Base-by-base conservation (phyloP, 1,284 basidiomycete genomes). In the Sporisorium reilianum region DNA sequence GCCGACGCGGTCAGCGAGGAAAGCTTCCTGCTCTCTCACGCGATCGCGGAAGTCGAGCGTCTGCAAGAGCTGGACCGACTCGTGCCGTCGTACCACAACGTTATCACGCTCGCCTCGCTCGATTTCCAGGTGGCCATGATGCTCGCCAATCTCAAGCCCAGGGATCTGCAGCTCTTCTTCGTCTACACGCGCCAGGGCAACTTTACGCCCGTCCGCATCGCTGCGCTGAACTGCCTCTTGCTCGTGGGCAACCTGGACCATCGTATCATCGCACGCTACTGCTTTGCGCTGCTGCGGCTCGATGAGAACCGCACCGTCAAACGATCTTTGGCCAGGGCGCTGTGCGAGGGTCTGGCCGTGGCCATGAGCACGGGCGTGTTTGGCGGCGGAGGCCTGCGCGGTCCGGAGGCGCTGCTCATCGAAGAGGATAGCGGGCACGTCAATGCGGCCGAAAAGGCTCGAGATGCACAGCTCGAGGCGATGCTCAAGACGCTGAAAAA, bases 31-130 rank as follows among this genome's bases (percentile, higher is more conserved):
- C 71, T 83, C 5, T 41, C 41, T 12, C 62, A 71, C 18, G 80
- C 83, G 0, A 63, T 75, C 12, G 58, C 68, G 45, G 81, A 84
- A 58, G 90, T 98, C 41, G 93, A 96, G 81, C 89, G 96, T 36
- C 95, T 95, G 84, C 91, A 94, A 67, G 94, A 91, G 74, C 93
- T 98, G 89, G 97, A 99, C 85, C 89, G 94, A 61, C 88, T 99
- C 18, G 95, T 99, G 59, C 94, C 97, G 3, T 97, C 95, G 5
- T 91, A 91, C 66, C 94, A 97, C 81, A 99, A 99, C 81, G 90
- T 95, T 25, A 91, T 99, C 41, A 95, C 95, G 0, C 89, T 94
- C 57, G 94, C 96, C 30, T 64, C 75, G 42, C 68, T 84, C 14
- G 83, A 84, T 56, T 82, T 79, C 42, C 75, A 82, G 23, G 56